These are phyloP conservation scores for Penicillium janthinellum DNA, from an alignment of 2,329 filamentous ascomycete species.

Conservation along the genomic window DNA sequence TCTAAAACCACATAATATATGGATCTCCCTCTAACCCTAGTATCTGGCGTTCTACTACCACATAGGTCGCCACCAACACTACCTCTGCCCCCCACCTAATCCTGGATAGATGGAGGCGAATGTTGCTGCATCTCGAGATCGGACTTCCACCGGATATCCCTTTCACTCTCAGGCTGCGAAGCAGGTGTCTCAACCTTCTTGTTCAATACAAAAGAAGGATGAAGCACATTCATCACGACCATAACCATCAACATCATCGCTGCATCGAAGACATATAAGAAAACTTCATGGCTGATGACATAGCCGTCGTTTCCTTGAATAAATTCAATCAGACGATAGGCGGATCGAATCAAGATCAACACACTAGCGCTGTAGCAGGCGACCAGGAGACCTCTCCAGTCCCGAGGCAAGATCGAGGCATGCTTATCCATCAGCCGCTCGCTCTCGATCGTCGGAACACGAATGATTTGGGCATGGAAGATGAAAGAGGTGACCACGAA, in stretches of 20 bases:
- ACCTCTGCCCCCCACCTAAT: neutral
- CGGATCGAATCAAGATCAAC: slow-evolving; percentile 26
- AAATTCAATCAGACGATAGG: slow-evolving; percentile 26
- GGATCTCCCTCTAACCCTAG: neutral
- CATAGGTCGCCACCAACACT: neutral
- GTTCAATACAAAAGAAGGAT: neutral
- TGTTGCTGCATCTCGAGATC: neutral
- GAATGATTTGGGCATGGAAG: slow-evolving; percentile 20
- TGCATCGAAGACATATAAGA: slow-evolving; percentile 27
- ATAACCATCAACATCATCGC: slow-evolving; percentile 6
- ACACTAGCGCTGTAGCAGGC: slow-evolving; percentile 8
- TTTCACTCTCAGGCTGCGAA: neutral
- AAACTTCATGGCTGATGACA: slow-evolving; percentile 25
- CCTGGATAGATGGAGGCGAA: neutral
- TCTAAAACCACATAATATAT: neutral
- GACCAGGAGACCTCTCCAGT: slow-evolving; percentile 6
- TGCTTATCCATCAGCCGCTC: neutral
- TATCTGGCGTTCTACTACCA: neutral
- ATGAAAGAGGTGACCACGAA: slow-evolving; percentile 19
- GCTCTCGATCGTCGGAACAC: neutral
- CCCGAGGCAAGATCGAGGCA: neutral
- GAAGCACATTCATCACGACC: slow-evolving; percentile 10
- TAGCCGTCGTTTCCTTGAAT: slow-evolving; percentile 26
- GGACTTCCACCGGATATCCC: neutral
- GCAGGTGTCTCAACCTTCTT: neutral